Evolutionary conservation across 2,329 filamentous ascomycete species (phyloP).

Genomic region (Fonsecaea multimorphosa): DNA sequence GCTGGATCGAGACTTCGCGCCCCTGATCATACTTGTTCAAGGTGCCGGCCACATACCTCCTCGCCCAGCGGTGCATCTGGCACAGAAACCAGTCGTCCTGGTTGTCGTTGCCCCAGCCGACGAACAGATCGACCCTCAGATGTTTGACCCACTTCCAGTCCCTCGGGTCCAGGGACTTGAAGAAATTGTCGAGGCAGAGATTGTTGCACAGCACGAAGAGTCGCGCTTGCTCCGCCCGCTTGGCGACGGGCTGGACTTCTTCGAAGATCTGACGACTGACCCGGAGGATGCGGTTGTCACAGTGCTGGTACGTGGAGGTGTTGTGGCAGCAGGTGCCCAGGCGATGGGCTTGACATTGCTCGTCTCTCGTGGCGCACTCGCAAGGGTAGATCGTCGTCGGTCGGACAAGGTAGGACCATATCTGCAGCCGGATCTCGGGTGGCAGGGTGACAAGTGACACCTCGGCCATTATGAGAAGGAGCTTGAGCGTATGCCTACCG

Average conservation of each 20-base stretch:
- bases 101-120: constrained; percentile 25
- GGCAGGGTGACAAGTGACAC: constrained; percentile 23
- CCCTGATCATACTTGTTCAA: constrained; percentile 25
- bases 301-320: constrained; percentile 23
- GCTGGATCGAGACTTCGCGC: constrained; percentile 19
- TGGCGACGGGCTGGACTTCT: constrained; percentile 25
- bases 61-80: constrained; percentile 32
- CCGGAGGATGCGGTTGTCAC: constrained; percentile 32
- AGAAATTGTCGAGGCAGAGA: constrained; percentile 32
- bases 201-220: constrained; percentile 31
- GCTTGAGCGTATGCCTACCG: background rate
- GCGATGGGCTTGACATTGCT: constrained; percentile 17
- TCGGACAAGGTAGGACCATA: constrained; percentile 32
- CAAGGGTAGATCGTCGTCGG: constrained; percentile 30
- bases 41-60: constrained; percentile 25
- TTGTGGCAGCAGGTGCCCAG: constrained; percentile 25
- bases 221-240: constrained; percentile 11
- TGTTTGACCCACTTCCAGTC: constrained; percentile 33
- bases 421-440: constrained; percentile 28
- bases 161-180: constrained; percentile 19
- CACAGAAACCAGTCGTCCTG: constrained; percentile 33
- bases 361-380: constrained; percentile 16
- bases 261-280: constrained; percentile 27
- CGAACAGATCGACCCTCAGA: constrained; percentile 28
- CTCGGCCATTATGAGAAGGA: background rate